Base-by-base conservation (phyloP, 192 early-diverging fungal genomes). In the Coemansia sp. region DNA sequence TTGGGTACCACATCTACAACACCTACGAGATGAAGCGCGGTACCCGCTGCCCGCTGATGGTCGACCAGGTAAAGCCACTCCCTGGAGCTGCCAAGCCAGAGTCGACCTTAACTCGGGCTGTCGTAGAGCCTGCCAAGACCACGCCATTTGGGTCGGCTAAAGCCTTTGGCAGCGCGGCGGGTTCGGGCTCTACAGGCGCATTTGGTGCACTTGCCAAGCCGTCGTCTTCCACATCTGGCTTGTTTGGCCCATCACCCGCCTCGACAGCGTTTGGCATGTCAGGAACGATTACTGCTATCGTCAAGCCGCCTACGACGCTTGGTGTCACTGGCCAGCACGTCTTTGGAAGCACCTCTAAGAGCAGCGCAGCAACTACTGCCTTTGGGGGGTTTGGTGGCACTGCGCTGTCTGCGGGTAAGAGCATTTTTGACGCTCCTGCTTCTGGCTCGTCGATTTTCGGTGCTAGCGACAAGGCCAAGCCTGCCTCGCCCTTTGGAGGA, bases 1-100 rank as follows among this genome's bases (percentile, higher is more conserved):
- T 88, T 12, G 92, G 87, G 2, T 96, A 89, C 72, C 84, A 88
- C 60, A 73, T 90, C 23, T 74, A 90, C 64, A 89, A 93, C 66
- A 67, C 71, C 4, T 74, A 77, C 32, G 80, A 88, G 46, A 86
- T 85, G 55, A 75, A 73, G 23, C 45, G 50, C 7, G 79, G 76
- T 10, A 66, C 70, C 9, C 34, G 50, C 7, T 89, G 82, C 72
- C 57, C 76, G 19, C 70, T 69, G 25, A 85, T 87, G 85, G 63
- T 80, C 5, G 34, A 73, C 10, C 15, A 64, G 27, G 60, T 71
- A 7, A 62, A 68, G 46, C 46, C 29, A 19, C 62, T 84, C 8
- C 70, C 81, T 3, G 50, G 29, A 2, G 37, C 75, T 1, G 17
- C 46, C 17, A 5, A 48, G 15, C 4, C 46, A 34, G 37, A 39